Evolutionary conservation across 1,284 basidiomycete genomes (phyloP).

Genomic region (Sporisorium graminicola): DNA sequence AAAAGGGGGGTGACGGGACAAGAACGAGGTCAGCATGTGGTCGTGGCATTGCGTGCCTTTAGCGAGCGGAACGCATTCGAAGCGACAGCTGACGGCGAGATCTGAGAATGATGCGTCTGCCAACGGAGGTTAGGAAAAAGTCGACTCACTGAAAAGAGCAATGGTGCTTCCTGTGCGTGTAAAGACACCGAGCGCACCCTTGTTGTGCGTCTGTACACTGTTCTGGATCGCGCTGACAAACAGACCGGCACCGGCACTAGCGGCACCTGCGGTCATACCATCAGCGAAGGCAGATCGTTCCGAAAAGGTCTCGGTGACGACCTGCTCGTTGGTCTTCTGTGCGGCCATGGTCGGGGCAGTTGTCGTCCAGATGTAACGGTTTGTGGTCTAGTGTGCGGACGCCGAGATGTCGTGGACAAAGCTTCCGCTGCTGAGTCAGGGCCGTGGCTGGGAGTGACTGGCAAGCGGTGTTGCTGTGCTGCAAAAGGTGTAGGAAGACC

Average conservation of each 20-base stretch:
- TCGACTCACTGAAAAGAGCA: slow-evolving; percentile 76
- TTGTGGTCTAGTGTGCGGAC: neutral
- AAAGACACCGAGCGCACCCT: slow-evolving; percentile 87
- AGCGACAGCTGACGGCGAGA: no score
- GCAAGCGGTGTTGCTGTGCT: neutral
- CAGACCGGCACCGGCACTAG: slow-evolving; percentile 58
- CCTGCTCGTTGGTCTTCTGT: slow-evolving; percentile 42
- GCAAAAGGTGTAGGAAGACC: neutral
- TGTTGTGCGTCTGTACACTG: slow-evolving; percentile 74
- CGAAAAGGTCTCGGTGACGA: slow-evolving; percentile 53
- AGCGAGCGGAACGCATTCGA: no score
- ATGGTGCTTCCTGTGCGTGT: slow-evolving; percentile 83
- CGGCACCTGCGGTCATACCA: slow-evolving; percentile 56
- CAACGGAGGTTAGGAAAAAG: no score
- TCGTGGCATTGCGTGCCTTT: neutral
- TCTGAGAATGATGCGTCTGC: no score
- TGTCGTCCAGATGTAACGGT: neutral
- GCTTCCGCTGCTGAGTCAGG: neutral
- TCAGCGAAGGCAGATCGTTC: slow-evolving; percentile 53
- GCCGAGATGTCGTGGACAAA: neutral
- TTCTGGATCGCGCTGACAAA: slow-evolving; percentile 67
- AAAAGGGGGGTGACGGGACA: no score
- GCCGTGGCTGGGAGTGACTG: no score
- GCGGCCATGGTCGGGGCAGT: slow-evolving; percentile 34
- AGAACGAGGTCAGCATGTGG: neutral